Base-by-base conservation (phyloP, 2,329 filamentous ascomycete species). In the Fusarium penzigii region DNA sequence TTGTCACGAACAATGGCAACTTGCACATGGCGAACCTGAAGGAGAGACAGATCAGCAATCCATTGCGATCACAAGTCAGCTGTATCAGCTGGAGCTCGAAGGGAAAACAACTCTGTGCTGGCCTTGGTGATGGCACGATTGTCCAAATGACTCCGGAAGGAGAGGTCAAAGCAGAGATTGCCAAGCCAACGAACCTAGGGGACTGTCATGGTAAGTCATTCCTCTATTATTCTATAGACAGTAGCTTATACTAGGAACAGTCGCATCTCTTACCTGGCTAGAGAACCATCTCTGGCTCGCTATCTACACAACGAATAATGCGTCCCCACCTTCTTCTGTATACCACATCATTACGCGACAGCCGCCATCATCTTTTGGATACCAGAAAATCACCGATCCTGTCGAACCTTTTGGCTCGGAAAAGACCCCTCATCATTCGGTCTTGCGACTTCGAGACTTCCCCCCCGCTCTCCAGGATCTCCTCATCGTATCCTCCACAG, bases 81-180 rank as follows among this genome's bases (percentile, higher is more conserved):
- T 94, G 89, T 65, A 82, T 90, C 6, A 87, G 89, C 50, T 99
- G 95, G 94, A 99, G 94, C 70, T 88, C 85, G 55, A 90, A 87
- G 68, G 94, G 94, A 43, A 99, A 96, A 70, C 93, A 97, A 68
- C 78, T 99, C 41, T 87, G 96, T 42, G 92, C 90, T 60, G 94
- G 95, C 14, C 78, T 94, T 62, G 85, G 80, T 7, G 85, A 97
- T 71, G 94, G 94, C 52, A 86, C 85, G 12, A 86, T 88, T 47
- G 82, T 83, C 50, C 92, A 97, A 70, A 87, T 97, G 82, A 91
- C 89, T 8, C 90, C 89, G 0, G 84, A 90, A 62, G 93, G 93
- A 43, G 81, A 81, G 39, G 79, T 83, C 29, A 94, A 93, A 72
- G 92, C 81, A 36, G 80, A 86, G 47, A 89, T 99, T 43, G 91